Percentiles rank a stretch among this genome's conserved stretches.
Conservation (phyloP, 2,329 filamentous ascomycete genomes). For the Fonsecaea monophora region DNA sequence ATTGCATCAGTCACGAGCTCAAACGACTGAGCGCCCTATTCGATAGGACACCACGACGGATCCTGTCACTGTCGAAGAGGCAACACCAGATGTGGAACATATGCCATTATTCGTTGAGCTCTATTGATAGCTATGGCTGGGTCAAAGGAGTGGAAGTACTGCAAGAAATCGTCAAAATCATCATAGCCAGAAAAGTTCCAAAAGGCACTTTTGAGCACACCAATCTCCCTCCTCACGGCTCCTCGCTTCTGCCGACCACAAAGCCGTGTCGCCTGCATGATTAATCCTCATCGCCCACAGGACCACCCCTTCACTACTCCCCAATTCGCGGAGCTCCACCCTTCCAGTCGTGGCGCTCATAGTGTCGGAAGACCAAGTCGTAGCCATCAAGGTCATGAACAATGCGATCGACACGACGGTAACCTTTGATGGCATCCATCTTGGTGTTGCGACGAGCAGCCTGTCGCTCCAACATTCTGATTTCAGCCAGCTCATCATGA, state of each 20-base stretch:
- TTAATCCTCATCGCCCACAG: background rate
- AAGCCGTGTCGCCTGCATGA: background rate
- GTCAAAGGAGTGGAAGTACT: slow-evolving; percentile 16
- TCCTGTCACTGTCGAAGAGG: background rate
- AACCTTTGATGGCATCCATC: slow-evolving; percentile 83
- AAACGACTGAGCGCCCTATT: too few species aligned
- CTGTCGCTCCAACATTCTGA: slow-evolving; percentile 53
- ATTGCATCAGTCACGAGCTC: too few species aligned
- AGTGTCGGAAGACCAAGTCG: slow-evolving; percentile 94
- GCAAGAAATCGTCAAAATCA: slow-evolving; percentile 11
- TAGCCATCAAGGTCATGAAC: slow-evolving; percentile 98
- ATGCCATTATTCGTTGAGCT: background rate
- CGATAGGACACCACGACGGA: too few species aligned
- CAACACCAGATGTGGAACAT: background rate
- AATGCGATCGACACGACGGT: slow-evolving; percentile 88
- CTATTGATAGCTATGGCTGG: background rate
- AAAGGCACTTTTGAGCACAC: background rate
- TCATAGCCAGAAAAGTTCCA: background rate
- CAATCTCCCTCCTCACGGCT: background rate
- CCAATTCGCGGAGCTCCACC: slow-evolving; percentile 68
- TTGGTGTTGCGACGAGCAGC: slow-evolving; percentile 55
- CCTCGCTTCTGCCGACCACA: background rate
- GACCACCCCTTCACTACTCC: slow-evolving; percentile 47
- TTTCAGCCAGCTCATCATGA: slow-evolving; percentile 44
- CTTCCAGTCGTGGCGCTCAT: slow-evolving; percentile 85